phyloP scores from a whole-genome alignment of 441 rosid species.

The Pelargonium hybrid region DNA sequence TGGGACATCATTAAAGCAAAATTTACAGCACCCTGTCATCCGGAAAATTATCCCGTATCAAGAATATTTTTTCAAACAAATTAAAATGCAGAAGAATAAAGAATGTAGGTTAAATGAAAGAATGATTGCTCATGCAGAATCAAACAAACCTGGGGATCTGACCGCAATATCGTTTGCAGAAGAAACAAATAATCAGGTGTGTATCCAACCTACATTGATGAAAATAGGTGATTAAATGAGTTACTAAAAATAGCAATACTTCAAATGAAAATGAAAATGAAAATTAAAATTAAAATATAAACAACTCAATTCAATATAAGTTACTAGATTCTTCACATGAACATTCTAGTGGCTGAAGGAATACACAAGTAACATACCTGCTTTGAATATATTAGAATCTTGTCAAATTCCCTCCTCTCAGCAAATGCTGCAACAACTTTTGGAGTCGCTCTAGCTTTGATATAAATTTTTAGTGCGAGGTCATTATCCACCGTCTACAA shows the following conservation, averaged over 20 bases:
- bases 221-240: no score
- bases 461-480: conserved; percentile 89
- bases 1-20: conserved; percentile 99
- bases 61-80: no score
- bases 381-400: conserved; percentile 91
- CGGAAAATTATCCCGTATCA: no score
- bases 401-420: conserved; percentile 98
- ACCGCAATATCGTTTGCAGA: conserved; percentile 93
- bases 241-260: no score
- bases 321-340: no score
- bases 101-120: no score
- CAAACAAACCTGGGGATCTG: conserved; percentile 84
- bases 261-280: no score
- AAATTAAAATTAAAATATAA: no score
- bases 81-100: no score
- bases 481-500: conserved; percentile 97
- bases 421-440: conserved; percentile 99
- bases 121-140: no score
- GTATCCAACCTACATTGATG: conserved; percentile 68
- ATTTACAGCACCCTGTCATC: conserved; percentile 85
- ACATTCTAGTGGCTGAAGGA: no score
- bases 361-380: conserved; percentile 41
- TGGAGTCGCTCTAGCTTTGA: conserved; percentile 98
- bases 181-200: conserved; percentile 97
- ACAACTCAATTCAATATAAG: no score